Percentiles rank a stretch among this genome's conserved stretches.
Evolutionary conservation across 768 basidiomycete species (phyloP).

Genomic region (Pholiota molesta): DNA sequence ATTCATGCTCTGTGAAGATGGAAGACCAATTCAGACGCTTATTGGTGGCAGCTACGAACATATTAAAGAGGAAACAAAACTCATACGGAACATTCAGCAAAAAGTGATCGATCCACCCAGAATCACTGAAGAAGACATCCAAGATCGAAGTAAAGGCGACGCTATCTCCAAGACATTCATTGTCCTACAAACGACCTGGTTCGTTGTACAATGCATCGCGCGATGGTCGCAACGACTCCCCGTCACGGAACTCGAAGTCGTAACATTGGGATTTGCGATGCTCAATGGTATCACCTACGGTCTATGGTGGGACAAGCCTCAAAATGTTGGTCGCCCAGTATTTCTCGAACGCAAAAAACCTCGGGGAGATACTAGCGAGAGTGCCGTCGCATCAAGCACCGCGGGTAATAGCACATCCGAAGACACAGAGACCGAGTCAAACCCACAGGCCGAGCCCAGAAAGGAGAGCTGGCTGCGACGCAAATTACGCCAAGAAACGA

Average conservation of each 20-base stretch:
- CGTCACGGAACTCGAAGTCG: slow-evolving; percentile 36
- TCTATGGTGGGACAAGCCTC: slow-evolving; percentile 44
- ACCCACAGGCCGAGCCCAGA: no score
- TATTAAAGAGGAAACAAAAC: slow-evolving; percentile 1
- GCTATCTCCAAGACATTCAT: slow-evolving; percentile 34
- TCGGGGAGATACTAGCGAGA: no score
- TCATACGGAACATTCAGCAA: slow-evolving; percentile 15
- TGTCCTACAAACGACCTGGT: slow-evolving; percentile 37
- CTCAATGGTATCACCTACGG: slow-evolving; percentile 32
- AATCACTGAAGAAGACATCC: slow-evolving; percentile 22
- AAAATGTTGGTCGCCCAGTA: slow-evolving; percentile 25
- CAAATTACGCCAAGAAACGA: neutral
- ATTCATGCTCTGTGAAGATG: slow-evolving; percentile 24
- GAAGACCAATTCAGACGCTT: neutral
- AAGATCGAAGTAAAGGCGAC: slow-evolving; percentile 34
- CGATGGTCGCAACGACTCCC: slow-evolving; percentile 26
- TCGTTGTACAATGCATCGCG: slow-evolving; percentile 31
- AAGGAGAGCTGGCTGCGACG: neutral
- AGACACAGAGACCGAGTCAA: no score
- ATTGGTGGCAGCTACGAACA: neutral
- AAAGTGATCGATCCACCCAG: slow-evolving; percentile 18
- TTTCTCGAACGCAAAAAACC: neutral
- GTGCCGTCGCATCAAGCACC: no score
- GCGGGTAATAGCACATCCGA: no score
- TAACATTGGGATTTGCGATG: slow-evolving; percentile 35